Percentiles rank a stretch among this genome's conserved stretches.
phyloP scores from a whole-genome alignment of 345 rosid species.

The Lepidium didymum region DNA sequence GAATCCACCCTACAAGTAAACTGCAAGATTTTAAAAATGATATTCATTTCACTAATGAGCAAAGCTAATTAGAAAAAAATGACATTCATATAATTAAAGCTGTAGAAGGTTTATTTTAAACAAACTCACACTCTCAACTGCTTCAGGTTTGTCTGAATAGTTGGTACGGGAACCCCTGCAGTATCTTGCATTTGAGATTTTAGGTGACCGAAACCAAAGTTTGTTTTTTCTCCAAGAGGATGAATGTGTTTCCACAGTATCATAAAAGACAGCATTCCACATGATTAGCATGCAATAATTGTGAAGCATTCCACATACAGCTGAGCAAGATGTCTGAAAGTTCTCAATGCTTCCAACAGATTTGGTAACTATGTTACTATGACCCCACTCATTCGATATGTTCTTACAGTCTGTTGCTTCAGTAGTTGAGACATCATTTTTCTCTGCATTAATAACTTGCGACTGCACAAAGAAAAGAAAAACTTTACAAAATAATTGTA shows the following conservation, averaged over 20 bases:
- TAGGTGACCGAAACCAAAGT: conserved; percentile 53
- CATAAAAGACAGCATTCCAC: conserved; percentile 91
- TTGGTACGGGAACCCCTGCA: conserved; percentile 1
- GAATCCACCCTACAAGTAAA: conserved; percentile 29
- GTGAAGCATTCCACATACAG: conserved; percentile 56
- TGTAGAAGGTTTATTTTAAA: not conserved
- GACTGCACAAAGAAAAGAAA: conserved; percentile 38
- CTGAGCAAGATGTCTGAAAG: conserved; percentile 50
- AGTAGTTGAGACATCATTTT: conserved; percentile 8
- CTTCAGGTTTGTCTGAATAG: conserved; percentile 20
- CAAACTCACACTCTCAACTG: conserved; percentile 33
- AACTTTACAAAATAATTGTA: conserved; percentile 5
- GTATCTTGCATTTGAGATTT: conserved; percentile 15
- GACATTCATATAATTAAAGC: not conserved
- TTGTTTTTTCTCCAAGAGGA: conserved; percentile 61
- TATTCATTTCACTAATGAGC: conserved; percentile 7
- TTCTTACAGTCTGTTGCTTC: conserved; percentile 30
- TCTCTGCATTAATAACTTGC: conserved; percentile 30
- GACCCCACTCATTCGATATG: not conserved
- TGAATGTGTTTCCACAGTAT: conserved; percentile 42
- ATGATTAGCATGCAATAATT: conserved; percentile 64
- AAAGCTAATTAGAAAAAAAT: not conserved
- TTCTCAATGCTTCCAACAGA: conserved; percentile 69
- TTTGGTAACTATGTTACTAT: conserved; percentile 28
- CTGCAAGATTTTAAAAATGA: conserved; percentile 36